Percentiles rank a stretch among this genome's conserved stretches.
Conservation (phyloP, 73 alveolate genomes). For the Paramecium primaurelia region DNA sequence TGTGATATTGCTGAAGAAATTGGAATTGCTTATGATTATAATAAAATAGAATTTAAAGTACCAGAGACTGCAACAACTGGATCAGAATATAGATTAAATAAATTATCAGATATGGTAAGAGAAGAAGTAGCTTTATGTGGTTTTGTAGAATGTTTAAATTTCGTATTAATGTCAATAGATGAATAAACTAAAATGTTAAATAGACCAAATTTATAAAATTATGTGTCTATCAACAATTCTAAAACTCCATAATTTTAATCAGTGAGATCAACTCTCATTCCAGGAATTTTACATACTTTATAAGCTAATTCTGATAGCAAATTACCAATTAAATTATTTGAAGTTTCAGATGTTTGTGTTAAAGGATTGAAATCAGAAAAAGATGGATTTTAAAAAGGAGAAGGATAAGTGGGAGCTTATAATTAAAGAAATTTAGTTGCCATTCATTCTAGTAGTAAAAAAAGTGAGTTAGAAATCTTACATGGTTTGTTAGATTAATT, state of each 20-base stretch:
- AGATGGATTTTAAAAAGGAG: conserved; percentile 86
- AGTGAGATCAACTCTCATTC: conserved; percentile 93
- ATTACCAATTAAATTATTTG: conserved; percentile 88
- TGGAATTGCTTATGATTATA: conserved; percentile 96
- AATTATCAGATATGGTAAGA: conserved; percentile 94
- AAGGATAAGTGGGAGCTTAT: conserved; percentile 80
- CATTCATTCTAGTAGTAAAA: conserved; percentile 64
- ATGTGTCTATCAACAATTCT: conserved; percentile 75
- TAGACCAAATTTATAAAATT: conserved; percentile 66
- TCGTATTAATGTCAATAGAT: conserved; percentile 83
- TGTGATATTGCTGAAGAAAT: conserved; percentile 95
- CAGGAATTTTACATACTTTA: conserved; percentile 94
- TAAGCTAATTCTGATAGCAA: conserved; percentile 76
- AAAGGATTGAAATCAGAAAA: conserved; percentile 78
- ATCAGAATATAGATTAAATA: conserved; percentile 78
- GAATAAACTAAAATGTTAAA: conserved; percentile 75
- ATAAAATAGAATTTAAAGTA: conserved; percentile 73
- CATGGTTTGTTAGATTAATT: conserved; percentile 93
- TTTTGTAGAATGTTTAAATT: conserved; percentile 93
- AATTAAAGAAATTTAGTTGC: conserved; percentile 86
- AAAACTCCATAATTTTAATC: conserved; percentile 85
- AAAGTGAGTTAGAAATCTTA: conserved; percentile 85
- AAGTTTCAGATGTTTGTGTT: conserved; percentile 89
- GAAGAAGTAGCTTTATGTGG: conserved; percentile 95
- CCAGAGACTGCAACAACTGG: conserved; percentile 89